These are phyloP conservation scores for Penicillium sp. DNA, from an alignment of 2,329 filamentous ascomycete species.

Conservation along the genomic window DNA sequence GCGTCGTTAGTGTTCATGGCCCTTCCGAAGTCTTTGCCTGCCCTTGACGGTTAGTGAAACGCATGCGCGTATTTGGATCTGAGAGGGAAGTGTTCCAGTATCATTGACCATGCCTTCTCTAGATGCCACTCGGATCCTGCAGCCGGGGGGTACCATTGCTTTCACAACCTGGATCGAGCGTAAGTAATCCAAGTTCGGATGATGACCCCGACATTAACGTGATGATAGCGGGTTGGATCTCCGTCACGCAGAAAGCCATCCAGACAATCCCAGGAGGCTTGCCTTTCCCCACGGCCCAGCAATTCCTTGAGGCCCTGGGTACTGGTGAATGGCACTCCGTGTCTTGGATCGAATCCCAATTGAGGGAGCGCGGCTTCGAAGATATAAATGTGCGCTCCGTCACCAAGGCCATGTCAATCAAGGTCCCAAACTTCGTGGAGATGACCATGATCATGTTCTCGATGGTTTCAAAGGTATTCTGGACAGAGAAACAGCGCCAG, in stretches of 20 bases:
- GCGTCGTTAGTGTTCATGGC: slow-evolving; percentile 43
- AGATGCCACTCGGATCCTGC: slow-evolving; percentile 39
- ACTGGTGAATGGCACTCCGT: slow-evolving; percentile 29
- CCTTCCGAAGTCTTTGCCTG: slow-evolving; percentile 46
- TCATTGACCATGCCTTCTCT: not conserved
- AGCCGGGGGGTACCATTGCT: slow-evolving; percentile 36
- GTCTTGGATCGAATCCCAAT: slow-evolving; percentile 21
- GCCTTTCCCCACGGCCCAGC: slow-evolving; percentile 23
- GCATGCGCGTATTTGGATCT: not conserved
- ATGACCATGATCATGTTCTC: slow-evolving; percentile 24
- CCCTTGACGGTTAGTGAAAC: slow-evolving; percentile 36
- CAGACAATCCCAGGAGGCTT: slow-evolving; percentile 29
- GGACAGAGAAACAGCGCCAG: slow-evolving; percentile 31
- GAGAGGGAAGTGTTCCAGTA: not conserved
- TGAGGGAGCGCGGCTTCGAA: slow-evolving; percentile 26
- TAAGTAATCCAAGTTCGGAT: slow-evolving; percentile 12
- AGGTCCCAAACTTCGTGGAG: slow-evolving; percentile 23
- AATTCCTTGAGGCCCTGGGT: slow-evolving; percentile 19
- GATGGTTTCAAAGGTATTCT: slow-evolving; percentile 27
- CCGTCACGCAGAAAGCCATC: slow-evolving; percentile 27
- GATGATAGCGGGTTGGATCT: slow-evolving; percentile 29
- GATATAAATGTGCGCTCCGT: slow-evolving; percentile 25
- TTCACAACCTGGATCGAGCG: slow-evolving; percentile 40
- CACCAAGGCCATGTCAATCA: slow-evolving; percentile 13
- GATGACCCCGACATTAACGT: not conserved